These are phyloP conservation scores for Boletus huronensis DNA, from an alignment of 768 basidiomycete genomes.

Conservation along the genomic window DNA sequence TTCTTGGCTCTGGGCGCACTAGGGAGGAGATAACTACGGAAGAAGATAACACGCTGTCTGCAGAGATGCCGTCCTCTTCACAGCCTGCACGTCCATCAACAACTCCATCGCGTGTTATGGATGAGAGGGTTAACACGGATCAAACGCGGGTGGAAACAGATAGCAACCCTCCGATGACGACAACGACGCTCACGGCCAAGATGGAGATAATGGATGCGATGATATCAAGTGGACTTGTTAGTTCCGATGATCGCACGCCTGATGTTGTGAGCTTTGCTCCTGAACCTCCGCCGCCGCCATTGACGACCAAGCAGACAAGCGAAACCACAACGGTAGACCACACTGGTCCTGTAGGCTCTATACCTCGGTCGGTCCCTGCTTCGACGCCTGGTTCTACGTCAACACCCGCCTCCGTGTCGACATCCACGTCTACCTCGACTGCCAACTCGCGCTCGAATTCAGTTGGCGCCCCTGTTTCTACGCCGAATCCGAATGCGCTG, in stretches of 20 bases:
- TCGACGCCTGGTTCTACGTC: slow-evolving; percentile 10
- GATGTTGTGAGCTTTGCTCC: slow-evolving; percentile 28
- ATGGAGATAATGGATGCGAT: slow-evolving; percentile 24
- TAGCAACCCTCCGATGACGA: not conserved
- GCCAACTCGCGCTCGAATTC: slow-evolving; percentile 28
- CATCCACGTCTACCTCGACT: slow-evolving; percentile 22
- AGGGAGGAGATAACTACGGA: not conserved
- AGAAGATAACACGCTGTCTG: not conserved
- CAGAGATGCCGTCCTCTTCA: not conserved
- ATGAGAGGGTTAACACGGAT: slow-evolving; percentile 2
- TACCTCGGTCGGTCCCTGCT: not conserved
- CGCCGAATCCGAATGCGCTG: slow-evolving; percentile 1
- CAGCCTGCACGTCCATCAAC: not conserved
- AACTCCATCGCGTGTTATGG: not conserved
- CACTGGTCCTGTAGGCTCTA: not conserved
- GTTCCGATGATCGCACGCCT: slow-evolving; percentile 16
- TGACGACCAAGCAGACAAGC: slow-evolving; percentile 21
- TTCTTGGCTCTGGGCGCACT: not conserved
- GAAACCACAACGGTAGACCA: slow-evolving; percentile 10
- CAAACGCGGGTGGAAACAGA: slow-evolving; percentile 9
- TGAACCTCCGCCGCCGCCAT: slow-evolving; percentile 33
- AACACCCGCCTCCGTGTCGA: slow-evolving; percentile 17
- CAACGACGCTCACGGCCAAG: slow-evolving; percentile 22
- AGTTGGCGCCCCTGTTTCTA: slow-evolving; percentile 12
- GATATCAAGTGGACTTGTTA: slow-evolving; percentile 19